Base-by-base conservation (phyloP, 2,329 filamentous ascomycete genomes). In the Cordyceps tenuipes region DNA sequence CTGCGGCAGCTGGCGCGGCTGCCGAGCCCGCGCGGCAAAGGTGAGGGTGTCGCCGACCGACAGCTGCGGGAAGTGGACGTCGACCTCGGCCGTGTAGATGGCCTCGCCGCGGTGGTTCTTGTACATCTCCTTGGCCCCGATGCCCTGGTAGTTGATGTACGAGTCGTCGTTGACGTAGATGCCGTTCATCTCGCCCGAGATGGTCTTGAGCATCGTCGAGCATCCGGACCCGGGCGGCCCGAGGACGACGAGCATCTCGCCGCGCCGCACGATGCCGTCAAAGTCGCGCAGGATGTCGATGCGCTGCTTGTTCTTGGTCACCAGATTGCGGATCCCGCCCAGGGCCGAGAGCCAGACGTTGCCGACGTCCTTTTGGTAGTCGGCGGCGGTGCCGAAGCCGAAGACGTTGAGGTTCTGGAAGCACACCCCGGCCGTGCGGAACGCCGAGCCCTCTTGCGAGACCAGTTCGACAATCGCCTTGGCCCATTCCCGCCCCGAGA, bases 191-290 rank as follows among this genome's bases (percentile, higher is more conserved):
- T 93, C 89, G 59, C 90, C 89, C 2, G 89, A 82, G 63, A 94
- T 82, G 0, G 89, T 88, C 75, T 93, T 93, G 58, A 94, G 76
- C 65, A 93, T 85, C 1, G 90, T 94, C 13, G 88, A 89, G 69
- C 90, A 95, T 49, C 87, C 87, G 8, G 80, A 78, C 17, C 82
- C 82, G 10, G 87, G 87, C 52, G 86, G 86, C 3, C 87, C 87
- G 12, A 90, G 76, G 1, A 89, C 87, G 5, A 90, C 83, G 21
- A 89, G 70, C 84, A 90, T 87, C 75, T 90, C 87, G 19, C 87
- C 87, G 58, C 80, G 81, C 65, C 82, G 76, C 0, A 89, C 82
- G 0, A 89, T 66, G 3, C 86, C 86, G 62, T 89, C 85, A 62
- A 87, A 83, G 64, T 81, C 74, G 60, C 77, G 80, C 48, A 89